Evolutionary conservation across 331 rosid genomes (phyloP).

Genomic region (Erythrophleum ivorense): DNA sequence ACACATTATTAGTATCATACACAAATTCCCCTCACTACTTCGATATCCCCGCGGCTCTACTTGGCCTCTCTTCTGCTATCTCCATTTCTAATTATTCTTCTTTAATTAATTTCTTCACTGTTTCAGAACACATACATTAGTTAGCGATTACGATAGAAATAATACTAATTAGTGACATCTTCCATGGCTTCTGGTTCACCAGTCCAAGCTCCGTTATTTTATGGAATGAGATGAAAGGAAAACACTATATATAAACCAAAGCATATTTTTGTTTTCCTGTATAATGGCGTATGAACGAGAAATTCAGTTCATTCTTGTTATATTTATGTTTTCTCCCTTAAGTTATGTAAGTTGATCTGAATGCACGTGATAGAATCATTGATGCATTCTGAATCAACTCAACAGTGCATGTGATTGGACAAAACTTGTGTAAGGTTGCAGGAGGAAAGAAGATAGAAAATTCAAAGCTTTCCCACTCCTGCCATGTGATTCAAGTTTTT

Average conservation of each 20-base stretch:
- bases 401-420: slow-evolving; percentile 16
- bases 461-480: background rate
- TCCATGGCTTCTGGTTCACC: no score
- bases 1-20: background rate
- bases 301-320: no score
- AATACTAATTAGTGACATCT: background rate
- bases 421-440: background rate
- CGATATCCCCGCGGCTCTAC: background rate
- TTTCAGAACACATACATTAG: background rate
- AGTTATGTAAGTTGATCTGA: background rate
- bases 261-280: no score
- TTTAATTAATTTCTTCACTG: background rate
- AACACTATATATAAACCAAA: no score
- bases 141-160: background rate
- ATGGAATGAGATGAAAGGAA: no score
- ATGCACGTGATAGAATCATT: slow-evolving; percentile 6
- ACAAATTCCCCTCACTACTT: background rate
- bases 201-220: no score
- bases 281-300: no score
- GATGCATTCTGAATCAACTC: background rate
- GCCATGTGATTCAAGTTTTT: slow-evolving; percentile 21
- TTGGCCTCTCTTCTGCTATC: background rate
- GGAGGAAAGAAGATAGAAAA: background rate
- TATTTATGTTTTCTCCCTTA: background rate
- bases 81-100: background rate